phyloP scores from a whole-genome alignment of 2,329 filamentous ascomycete species.

The Orbilia ellipsospora region DNA sequence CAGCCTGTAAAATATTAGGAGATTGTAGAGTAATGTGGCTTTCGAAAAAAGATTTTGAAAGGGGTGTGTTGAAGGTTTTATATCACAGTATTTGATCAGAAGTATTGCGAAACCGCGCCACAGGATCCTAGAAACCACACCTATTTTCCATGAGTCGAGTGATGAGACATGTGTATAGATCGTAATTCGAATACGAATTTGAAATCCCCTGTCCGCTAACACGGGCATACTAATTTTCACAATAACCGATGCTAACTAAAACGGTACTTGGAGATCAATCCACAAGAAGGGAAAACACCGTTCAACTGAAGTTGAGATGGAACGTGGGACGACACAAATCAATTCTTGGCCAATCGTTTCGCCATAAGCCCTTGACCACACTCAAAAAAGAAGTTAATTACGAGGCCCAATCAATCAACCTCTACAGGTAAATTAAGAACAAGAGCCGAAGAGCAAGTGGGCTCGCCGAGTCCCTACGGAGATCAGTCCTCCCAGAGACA shows the following conservation, averaged over 20 bases:
- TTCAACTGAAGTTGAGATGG: slow-evolving; percentile 12
- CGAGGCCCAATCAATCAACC: not conserved
- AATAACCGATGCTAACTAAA: not conserved
- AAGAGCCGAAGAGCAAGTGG: slow-evolving; percentile 10
- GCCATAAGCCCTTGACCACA: slow-evolving; percentile 8
- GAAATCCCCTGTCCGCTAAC: slow-evolving; percentile 1
- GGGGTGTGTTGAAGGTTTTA: slow-evolving; percentile 20
- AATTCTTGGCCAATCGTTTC: slow-evolving; percentile 37
- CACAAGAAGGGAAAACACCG: slow-evolving; percentile 15
- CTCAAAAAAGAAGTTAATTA: slow-evolving; percentile 21
- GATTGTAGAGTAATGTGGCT: not conserved
- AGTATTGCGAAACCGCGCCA: not conserved
- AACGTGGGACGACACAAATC: slow-evolving; percentile 35
- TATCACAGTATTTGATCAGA: slow-evolving; percentile 15
- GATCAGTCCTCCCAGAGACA: not conserved
- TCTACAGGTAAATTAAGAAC: not conserved
- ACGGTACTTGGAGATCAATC: slow-evolving; percentile 22
- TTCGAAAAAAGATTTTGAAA: not conserved
- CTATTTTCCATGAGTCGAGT: not conserved
- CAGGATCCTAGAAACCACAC: slow-evolving; percentile 5
- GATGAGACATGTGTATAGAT: slow-evolving; percentile 41
- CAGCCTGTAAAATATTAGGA: not conserved
- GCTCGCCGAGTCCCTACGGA: slow-evolving; percentile 20
- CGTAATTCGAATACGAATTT: not conserved
- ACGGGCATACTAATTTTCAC: not conserved